Evolutionary conservation across 805 yeast genomes (phyloP), one percentile per base, ranked within the genome.

Genomic region (Kodamaea fukazawae): DNA sequence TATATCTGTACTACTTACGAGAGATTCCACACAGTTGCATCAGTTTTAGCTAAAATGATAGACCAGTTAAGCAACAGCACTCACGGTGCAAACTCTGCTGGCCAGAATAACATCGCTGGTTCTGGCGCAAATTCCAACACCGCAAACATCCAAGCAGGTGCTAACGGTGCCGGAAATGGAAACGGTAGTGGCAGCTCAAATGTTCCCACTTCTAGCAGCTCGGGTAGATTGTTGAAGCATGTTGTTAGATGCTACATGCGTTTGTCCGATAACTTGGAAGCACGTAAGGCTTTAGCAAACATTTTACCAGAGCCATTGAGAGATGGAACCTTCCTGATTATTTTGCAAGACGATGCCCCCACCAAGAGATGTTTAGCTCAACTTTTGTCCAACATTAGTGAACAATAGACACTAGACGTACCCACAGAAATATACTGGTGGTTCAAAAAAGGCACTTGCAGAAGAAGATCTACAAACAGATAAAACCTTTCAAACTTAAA

Each of bases 1-100:
- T 93, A 93, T 63, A 86, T 93, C 15, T 93, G 98, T 66, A 96
- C 95, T 42, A 91, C 98, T 0, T 86, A 82, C 58, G 98, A 91
- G 62, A 74, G 99, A 52, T 91, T 91, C 58, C 87, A 84, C 46
- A 96, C 98, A 1, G 97, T 93, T 16, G 85, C 93, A 1, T 81
- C 86, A 39, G 99, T 93, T 2, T 73, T 91, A 46, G 78, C 86
- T 29, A 78, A 74, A 41, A 93, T 93, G 95, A 90, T 93, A 34
- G 87, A 84, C 39, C 96, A 91, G 63, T 67, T 91, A 44, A 58
- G 62, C 31, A 46, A 55, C 7, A 47, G 48, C 12, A 79, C 81
- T 2, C 75, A 76, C 35, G 75, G 79, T 48, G 87, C 84, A 42
- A 54, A 40, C 32, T n/a, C n/a, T n/a, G 46, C 43, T 13, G 23